Base-by-base conservation (phyloP, 192 early-diverging fungal species). In the Backusella morwellensis region DNA sequence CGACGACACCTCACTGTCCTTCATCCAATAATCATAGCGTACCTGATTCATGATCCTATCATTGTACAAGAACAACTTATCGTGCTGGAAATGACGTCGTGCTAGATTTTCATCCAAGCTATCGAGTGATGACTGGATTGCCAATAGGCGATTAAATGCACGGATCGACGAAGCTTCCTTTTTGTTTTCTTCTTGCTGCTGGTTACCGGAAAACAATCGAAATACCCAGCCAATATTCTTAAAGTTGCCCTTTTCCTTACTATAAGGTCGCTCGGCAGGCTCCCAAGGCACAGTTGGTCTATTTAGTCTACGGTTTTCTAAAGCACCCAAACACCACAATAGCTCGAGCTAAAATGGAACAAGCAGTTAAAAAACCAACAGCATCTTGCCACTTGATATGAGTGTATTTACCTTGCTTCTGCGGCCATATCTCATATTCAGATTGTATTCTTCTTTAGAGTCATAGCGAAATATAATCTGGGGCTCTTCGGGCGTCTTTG, bases 391-490 rank as follows among this genome's bases (percentile, higher is more conserved):
- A 32, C 32, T 32, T 32, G 2, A 9, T 68, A 74, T 36, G 32
- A 8, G 6, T 66, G 38, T 32, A 34, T 63, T 54, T 86, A 90
- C 89, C 87, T 91, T 91, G 68, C 85, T 87, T 76, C 90, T 82
- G n/a, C 90, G 81, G 29, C 90, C 90, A 73, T 91, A 91, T 59
- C 90, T 80, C 90, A 91, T 91, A 47, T 87, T 81, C 7, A 82
- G 71, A 63, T 90, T 88, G 50, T 90, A 91, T 15, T 81, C 81
- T 74, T 90, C 87, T 3, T 76, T 78, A 17, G 89, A 83, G 54
- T 89, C 88, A 77, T 88, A 76, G 9, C 88, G 72, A 68, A 91
- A 90, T 26, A 91, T 87, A 17, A 91, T 85, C 66, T 91, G 90
- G 1, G 90, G 90, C 52, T 91, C 90, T 66, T 91, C 90, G 9